Conservation (phyloP, 23 red algal genomes). For the Gracilaria caudata region DNA sequence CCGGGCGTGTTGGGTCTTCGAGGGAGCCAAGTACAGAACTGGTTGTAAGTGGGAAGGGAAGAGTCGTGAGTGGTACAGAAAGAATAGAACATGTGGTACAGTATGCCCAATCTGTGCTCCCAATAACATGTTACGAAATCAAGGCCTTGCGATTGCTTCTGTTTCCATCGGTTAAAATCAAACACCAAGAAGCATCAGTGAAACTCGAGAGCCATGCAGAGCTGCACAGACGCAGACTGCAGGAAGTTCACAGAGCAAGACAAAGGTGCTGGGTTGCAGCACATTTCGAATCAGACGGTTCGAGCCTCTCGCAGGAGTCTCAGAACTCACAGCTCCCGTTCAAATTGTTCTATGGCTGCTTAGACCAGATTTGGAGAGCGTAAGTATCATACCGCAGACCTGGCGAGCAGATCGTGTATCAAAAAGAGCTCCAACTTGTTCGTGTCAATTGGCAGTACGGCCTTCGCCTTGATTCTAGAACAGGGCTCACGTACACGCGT, state of each 20-base stretch:
- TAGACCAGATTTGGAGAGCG: not conserved
- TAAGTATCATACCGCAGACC: not conserved
- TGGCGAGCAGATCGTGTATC: not conserved
- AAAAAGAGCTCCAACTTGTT: not conserved
- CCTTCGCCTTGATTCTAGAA: not conserved
- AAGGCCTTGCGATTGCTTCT: not conserved
- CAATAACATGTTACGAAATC: not conserved
- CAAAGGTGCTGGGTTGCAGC: conserved; percentile 16
- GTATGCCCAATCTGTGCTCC: not conserved
- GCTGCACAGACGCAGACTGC: not conserved
- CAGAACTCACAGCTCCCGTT: not conserved
- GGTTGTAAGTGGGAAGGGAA: not conserved
- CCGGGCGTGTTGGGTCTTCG: no score
- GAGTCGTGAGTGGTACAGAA: not conserved
- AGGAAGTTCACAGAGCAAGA: not conserved
- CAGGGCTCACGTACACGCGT: not conserved
- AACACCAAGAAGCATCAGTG: not conserved
- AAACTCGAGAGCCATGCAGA: not conserved
- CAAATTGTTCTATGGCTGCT: not conserved
- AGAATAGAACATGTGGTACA: not conserved
- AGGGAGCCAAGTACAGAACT: not conserved
- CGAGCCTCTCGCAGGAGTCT: not conserved
- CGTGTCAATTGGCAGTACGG: not conserved
- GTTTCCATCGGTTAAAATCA: not conserved
- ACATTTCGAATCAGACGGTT: not conserved